Percentiles rank a stretch among this genome's conserved stretches.
Conservation (phyloP, 306 rosid species). For the peach (Prunus persica) region Prunus_persica_NCBIv2 NC_034009.1:3515501-3516000, state of each 20-base stretch:
- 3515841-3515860: slow-evolving; percentile 73
- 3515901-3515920: neutral
- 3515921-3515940: neutral
- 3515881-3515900: slow-evolving; percentile 11
- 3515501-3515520: slow-evolving; percentile 91
- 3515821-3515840: slow-evolving; percentile 91
- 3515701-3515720: neutral
- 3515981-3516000: neutral
- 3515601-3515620: neutral
- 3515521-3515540: slow-evolving; percentile 83
- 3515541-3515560: slow-evolving; percentile 86
- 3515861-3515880: slow-evolving; percentile 16
- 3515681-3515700: slow-evolving; percentile 7
- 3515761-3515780: slow-evolving; percentile 90
- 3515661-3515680: neutral
- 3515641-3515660: neutral
- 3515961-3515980: slow-evolving; percentile 12
- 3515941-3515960: neutral
- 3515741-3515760: slow-evolving; percentile 88
- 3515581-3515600: slow-evolving; percentile 1
- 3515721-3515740: slow-evolving; percentile 83
- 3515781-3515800: slow-evolving; percentile 91
- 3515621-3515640: neutral
- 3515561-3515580: slow-evolving; percentile 75
- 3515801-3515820: slow-evolving; percentile 83